A percentile compares a stretch with the other conserved stretches of the same genome.
Evolutionary conservation across 495 filamentous ascomycete species (phyloP).

Genomic region (Penicillium bovifimosum): DNA sequence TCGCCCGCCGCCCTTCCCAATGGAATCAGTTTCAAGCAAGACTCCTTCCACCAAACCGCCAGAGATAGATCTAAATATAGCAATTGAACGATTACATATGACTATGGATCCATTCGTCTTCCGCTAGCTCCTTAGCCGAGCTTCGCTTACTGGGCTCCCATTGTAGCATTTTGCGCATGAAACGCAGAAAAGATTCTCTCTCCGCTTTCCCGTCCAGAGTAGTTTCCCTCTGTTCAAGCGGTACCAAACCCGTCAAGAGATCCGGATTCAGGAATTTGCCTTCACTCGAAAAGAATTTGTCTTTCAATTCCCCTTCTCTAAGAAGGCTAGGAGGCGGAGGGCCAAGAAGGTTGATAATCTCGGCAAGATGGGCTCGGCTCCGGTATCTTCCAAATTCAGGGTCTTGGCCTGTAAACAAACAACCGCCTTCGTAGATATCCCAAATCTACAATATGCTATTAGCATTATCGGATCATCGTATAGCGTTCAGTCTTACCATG

Average conservation of each 20-base stretch:
- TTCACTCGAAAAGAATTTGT: slow-evolving; percentile 15
- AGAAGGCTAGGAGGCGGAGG: slow-evolving; percentile 34
- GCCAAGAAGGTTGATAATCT: slow-evolving; percentile 39
- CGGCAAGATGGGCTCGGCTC: slow-evolving; percentile 38
- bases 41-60: too few relatives aligned
- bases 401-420: slow-evolving; percentile 23
- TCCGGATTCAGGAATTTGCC: slow-evolving; percentile 9
- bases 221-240: slow-evolving; percentile 25
- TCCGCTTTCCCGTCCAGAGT: slow-evolving; percentile 11
- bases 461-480: not conserved
- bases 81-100: not conserved
- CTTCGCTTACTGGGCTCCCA: slow-evolving; percentile 13
- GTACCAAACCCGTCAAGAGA: not conserved
- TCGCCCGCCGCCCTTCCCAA: too few relatives aligned
- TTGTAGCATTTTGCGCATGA: slow-evolving; percentile 14
- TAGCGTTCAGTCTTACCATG: slow-evolving; percentile 28
- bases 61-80: too few relatives aligned
- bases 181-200: slow-evolving; percentile 4
- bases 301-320: slow-evolving; percentile 15
- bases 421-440: slow-evolving; percentile 24
- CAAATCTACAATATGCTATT: slow-evolving; percentile 22
- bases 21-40: too few relatives aligned
- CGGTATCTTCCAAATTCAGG: slow-evolving; percentile 25
- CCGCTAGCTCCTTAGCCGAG: slow-evolving; percentile 8
- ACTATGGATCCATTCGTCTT: slow-evolving; percentile 8